These are phyloP conservation scores for Tagetes erecta DNA, from an alignment of 129 eudicot genomes.

Conservation along the genomic window DNA sequence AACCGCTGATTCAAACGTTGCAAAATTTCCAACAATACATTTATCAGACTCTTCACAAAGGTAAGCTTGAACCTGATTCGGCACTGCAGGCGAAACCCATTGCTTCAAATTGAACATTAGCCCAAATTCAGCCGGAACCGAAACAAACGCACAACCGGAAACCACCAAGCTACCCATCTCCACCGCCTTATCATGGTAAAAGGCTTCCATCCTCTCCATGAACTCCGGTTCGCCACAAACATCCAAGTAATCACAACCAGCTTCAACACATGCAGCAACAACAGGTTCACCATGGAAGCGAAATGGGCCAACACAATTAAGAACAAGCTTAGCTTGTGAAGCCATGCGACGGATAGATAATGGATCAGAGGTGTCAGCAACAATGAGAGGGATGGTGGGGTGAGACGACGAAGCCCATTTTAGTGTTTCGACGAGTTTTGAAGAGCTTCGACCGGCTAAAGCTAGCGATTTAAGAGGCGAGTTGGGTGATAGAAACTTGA, in stretches of 20 bases:
- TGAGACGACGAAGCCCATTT: slow-evolving; percentile 55
- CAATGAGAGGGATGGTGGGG: slow-evolving; percentile 42
- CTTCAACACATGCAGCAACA: slow-evolving; percentile 64
- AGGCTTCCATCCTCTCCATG: slow-evolving; percentile 73
- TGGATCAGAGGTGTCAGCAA: slow-evolving; percentile 49
- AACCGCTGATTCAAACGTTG: slow-evolving; percentile 78
- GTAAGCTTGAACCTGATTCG: slow-evolving; percentile 68
- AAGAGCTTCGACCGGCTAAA: slow-evolving; percentile 59
- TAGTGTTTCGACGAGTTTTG: slow-evolving; percentile 42
- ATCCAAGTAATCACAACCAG: slow-evolving; percentile 69
- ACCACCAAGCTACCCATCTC: slow-evolving; percentile 63
- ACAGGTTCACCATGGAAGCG: slow-evolving; percentile 62
- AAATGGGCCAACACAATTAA: slow-evolving; percentile 70
- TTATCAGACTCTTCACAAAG: slow-evolving; percentile 57
- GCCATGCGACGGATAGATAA: slow-evolving; percentile 61
- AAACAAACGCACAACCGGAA: slow-evolving; percentile 89
- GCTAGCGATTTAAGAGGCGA: slow-evolving; percentile 65
- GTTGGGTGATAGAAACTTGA: slow-evolving; percentile 61
- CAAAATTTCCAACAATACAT: slow-evolving; percentile 66
- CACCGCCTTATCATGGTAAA: slow-evolving; percentile 57
- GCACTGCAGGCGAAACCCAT: slow-evolving; percentile 55
- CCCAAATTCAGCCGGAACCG: slow-evolving; percentile 83
- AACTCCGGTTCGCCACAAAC: slow-evolving; percentile 77
- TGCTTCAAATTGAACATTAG: slow-evolving; percentile 58
- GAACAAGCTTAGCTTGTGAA: slow-evolving; percentile 59